Base-by-base conservation (phyloP, 331 rosid genomes). In the Acacia pycnantha region DNA sequence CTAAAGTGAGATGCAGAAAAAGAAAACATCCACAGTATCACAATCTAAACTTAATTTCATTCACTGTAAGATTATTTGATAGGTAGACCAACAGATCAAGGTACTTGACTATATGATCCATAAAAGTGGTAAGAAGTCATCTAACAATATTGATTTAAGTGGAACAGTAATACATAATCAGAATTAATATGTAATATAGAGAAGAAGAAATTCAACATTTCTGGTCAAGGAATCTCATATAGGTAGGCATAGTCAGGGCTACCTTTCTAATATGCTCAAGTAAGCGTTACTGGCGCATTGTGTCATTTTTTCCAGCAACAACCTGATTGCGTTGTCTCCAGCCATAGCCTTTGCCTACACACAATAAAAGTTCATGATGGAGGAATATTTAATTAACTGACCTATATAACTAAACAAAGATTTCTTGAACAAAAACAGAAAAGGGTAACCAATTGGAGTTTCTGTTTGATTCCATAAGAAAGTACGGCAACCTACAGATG, bases 261-360 rank as follows among this genome's bases (percentile, higher is more conserved):
- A 92, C 99, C 98, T 95, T 90, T 95, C 97, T 68, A 95, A 84
- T 88, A 95, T 95, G 86, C 94, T 90, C 81, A 93, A 92, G 88
- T 93, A 95, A 33, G 98, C 98, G 82, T 90, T 93, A 87, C 97
- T 91, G 40, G 98, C 98, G 84, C 94, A 87, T 81, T 93, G 94
- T 70, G 93, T 71, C 99, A 95, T 93, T 86, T 93, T 95, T 79
- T 95, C 99, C 77, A 95, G 91, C 88, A 95, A 89, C 72, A 92
- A 91, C 88, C 99, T 90, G 37, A 95, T 93, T 77, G 92, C 90
- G 82, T 82, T 91, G 87, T 95, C 98, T 81, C 99, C 99, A 70
- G 98, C 98, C 99, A 95, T 92, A 85, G 99, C 99, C 92, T 93
- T 95, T 80, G 98, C 99, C 99, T 95, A 83, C 27, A 87, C 59